Conservation (phyloP, 257 asterid species). For the Avicennia marina region DNA sequence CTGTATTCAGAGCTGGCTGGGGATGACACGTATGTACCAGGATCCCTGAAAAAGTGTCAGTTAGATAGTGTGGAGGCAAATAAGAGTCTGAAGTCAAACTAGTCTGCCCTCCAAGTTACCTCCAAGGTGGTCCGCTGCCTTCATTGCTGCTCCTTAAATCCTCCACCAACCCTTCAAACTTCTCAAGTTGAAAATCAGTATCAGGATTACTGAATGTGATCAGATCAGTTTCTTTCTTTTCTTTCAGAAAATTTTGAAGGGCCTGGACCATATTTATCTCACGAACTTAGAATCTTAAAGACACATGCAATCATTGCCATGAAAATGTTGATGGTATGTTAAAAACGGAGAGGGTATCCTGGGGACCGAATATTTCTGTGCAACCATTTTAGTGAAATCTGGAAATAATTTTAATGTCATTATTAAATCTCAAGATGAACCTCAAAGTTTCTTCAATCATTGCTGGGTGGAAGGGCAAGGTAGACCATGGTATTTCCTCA, state of each 20-base stretch:
- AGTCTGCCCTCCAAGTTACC: slow-evolving; percentile 38
- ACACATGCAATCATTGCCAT: slow-evolving; percentile 9
- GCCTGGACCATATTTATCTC: slow-evolving; percentile 42
- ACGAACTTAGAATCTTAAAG: slow-evolving; percentile 15
- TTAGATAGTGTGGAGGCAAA: slow-evolving; percentile 28
- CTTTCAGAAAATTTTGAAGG: slow-evolving; percentile 69
- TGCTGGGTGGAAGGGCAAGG: no score
- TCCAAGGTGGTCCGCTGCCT: slow-evolving; percentile 56
- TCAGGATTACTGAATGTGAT: slow-evolving; percentile 36
- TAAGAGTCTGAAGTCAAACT: slow-evolving; percentile 1
- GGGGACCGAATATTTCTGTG: not conserved
- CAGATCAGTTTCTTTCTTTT: slow-evolving; percentile 57
- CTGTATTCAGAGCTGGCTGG: slow-evolving; percentile 84
- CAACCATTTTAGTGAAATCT: not conserved
- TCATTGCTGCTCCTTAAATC: slow-evolving; percentile 52
- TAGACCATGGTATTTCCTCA: not conserved
- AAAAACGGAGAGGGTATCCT: not conserved
- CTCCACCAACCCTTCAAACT: slow-evolving; percentile 60
- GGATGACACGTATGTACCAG: slow-evolving; percentile 55
- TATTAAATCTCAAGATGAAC: not conserved
- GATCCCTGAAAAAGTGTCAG: slow-evolving; percentile 46
- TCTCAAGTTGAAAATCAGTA: slow-evolving; percentile 55
- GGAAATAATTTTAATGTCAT: not conserved
- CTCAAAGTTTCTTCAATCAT: not conserved
- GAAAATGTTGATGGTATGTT: slow-evolving; percentile 6